phyloP scores from a whole-genome alignment of 2,329 filamentous ascomycete genomes.

The Aspergillus sp. region DNA sequence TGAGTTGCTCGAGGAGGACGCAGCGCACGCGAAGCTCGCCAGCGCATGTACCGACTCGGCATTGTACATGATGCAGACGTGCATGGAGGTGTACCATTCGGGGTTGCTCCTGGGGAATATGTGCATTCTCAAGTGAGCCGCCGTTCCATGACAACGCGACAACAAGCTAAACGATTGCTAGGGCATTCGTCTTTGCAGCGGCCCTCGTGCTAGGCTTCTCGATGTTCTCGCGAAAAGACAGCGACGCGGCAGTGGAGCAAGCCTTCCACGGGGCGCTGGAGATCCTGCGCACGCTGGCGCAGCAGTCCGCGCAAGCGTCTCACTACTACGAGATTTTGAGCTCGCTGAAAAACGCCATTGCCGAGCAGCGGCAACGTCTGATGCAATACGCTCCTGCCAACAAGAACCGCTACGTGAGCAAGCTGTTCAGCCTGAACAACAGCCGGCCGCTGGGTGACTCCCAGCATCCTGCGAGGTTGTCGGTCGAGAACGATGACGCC shows the following conservation, averaged over 20 bases:
- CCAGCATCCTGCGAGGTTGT: background rate
- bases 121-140: slow-evolving; percentile 58
- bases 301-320: slow-evolving; percentile 55
- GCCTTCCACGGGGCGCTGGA: slow-evolving; percentile 53
- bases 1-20: slow-evolving; percentile 24
- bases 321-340: slow-evolving; percentile 59
- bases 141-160: background rate
- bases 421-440: slow-evolving; percentile 34
- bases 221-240: slow-evolving; percentile 51
- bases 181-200: slow-evolving; percentile 56
- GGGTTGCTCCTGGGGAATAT: slow-evolving; percentile 53
- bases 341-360: slow-evolving; percentile 46
- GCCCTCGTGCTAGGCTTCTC: slow-evolving; percentile 58
- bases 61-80: slow-evolving; percentile 56
- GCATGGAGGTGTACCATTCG: slow-evolving; percentile 48
- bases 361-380: slow-evolving; percentile 39
- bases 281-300: slow-evolving; percentile 50
- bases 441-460: slow-evolving; percentile 9
- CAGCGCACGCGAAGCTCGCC: slow-evolving; percentile 41
- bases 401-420: slow-evolving; percentile 35
- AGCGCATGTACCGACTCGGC: slow-evolving; percentile 57
- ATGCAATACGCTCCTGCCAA: slow-evolving; percentile 25
- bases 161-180: slow-evolving; percentile 18
- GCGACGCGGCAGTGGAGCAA: slow-evolving; percentile 37
- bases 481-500: background rate